Conservation (phyloP, 495 filamentous ascomycete species). For the Neurospora tetrasperma region DNA sequence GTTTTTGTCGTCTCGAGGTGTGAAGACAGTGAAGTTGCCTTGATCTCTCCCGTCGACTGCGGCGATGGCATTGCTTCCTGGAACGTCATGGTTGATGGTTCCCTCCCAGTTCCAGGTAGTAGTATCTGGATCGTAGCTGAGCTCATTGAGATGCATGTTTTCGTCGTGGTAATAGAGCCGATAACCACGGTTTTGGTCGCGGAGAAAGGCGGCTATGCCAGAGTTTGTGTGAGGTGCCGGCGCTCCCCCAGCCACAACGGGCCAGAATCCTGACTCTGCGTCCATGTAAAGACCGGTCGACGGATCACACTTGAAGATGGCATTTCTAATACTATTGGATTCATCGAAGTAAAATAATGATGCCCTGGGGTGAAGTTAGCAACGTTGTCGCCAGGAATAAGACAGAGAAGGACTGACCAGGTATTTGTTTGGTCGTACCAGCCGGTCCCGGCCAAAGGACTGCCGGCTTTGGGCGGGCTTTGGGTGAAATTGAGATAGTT, state of each 20-base stretch:
- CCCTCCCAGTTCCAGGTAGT: slow-evolving; percentile 15
- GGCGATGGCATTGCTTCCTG: slow-evolving; percentile 16
- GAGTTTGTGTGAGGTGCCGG: slow-evolving; percentile 17
- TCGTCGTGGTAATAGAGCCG: slow-evolving; percentile 28
- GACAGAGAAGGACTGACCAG: slow-evolving; percentile 8
- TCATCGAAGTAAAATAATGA: slow-evolving; percentile 24
- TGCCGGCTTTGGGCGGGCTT: slow-evolving; percentile 18
- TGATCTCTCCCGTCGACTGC: slow-evolving; percentile 13
- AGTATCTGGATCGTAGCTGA: slow-evolving; percentile 14
- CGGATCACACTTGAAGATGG: slow-evolving; percentile 23
- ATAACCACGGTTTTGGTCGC: slow-evolving; percentile 22
- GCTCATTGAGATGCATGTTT: slow-evolving; percentile 17
- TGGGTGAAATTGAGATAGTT: slow-evolving; percentile 8
- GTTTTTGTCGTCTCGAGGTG: slow-evolving; percentile 17
- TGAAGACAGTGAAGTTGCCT: slow-evolving; percentile 24
- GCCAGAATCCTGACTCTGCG: slow-evolving; percentile 8
- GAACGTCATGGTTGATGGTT: slow-evolving; percentile 18
- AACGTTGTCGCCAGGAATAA: neutral
- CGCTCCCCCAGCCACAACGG: slow-evolving; percentile 12
- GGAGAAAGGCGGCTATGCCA: slow-evolving; percentile 19
- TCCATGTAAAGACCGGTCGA: slow-evolving; percentile 17
- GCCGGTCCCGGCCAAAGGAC: slow-evolving; percentile 26
- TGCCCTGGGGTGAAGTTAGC: slow-evolving; percentile 11
- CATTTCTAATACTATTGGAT: slow-evolving; percentile 17
- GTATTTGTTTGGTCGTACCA: slow-evolving; percentile 16